Conservation (phyloP, 345 rosid genomes). For the Carallia pectinifolia region DNA sequence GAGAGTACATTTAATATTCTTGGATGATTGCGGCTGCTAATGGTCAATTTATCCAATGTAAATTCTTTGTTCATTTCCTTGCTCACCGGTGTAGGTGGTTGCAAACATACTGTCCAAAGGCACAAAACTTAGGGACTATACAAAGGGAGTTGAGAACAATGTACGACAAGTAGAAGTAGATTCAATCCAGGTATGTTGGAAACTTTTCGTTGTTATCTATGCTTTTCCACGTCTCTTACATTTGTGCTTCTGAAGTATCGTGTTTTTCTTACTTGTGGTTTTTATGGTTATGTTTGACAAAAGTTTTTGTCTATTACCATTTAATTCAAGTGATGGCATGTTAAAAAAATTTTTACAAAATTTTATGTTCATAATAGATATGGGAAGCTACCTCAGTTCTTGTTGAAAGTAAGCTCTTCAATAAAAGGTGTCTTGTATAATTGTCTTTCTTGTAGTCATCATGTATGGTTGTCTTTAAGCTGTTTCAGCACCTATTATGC, state of each 20-base stretch:
- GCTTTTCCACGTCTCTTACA: background rate
- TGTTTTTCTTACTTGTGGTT: no score
- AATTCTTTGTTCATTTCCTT: background rate
- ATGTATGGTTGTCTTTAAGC: background rate
- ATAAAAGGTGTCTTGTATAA: no score
- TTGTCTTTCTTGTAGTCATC: background rate
- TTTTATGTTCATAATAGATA: no score
- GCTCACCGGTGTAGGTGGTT: conserved; percentile 56
- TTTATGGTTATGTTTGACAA: no score
- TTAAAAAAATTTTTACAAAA: no score
- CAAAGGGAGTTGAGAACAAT: conserved; percentile 96
- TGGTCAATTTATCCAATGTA: background rate
- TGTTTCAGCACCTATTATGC: background rate
- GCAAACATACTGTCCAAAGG: conserved; percentile 86
- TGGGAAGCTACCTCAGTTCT: no score
- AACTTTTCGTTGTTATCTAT: background rate
- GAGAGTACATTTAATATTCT: no score
- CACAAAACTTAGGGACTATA: conserved; percentile 69
- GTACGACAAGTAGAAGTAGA: conserved; percentile 88
- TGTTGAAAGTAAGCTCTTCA: no score
- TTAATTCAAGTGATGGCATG: no score
- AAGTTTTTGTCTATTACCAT: no score
- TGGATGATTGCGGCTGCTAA: no score
- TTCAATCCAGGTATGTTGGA: conserved; percentile 68
- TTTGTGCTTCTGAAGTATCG: background rate